These are phyloP conservation scores for Hypoxylon sp. DNA, from an alignment of 2,329 filamentous ascomycete genomes.

Conservation along the genomic window DNA sequence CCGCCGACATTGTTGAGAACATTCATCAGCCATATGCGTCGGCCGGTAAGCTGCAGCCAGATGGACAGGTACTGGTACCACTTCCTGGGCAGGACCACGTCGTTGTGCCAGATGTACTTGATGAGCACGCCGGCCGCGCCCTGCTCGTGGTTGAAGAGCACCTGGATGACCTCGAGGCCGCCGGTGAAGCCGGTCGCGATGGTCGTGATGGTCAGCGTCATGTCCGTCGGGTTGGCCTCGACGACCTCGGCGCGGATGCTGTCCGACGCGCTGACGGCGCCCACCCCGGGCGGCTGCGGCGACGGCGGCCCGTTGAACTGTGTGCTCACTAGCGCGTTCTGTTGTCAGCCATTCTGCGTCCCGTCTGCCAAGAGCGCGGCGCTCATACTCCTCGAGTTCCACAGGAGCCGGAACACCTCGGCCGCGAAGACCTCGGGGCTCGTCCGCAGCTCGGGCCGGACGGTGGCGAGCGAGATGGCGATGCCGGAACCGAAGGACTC, in stretches of 20 bases:
- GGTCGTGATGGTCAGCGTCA: conserved; percentile 33
- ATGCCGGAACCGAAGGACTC: conserved; percentile 31
- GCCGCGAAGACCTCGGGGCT: conserved; percentile 23
- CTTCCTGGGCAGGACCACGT: conserved; percentile 7
- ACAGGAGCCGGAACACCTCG: conserved; percentile 32
- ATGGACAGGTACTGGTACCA: conserved; percentile 13
- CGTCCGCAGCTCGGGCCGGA: conserved; percentile 12
- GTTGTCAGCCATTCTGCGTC: too few species aligned
- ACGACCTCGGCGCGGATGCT: conserved; percentile 28
- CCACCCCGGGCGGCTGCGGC: conserved; percentile 22
- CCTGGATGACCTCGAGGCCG: conserved; percentile 10
- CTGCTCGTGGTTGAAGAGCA: background rate
- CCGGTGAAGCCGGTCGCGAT: conserved; percentile 8
- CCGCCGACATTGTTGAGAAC: background rate
- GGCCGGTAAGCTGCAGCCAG: conserved; percentile 8
- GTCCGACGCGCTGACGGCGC: conserved; percentile 23
- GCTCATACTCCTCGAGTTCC: conserved; percentile 32
- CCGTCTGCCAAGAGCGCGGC: background rate
- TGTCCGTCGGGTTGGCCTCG: conserved; percentile 27
- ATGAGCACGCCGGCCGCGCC: background rate
- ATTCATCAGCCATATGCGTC: conserved; percentile 26
- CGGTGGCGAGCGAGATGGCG: conserved; percentile 12
- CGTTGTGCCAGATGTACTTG: conserved; percentile 22
- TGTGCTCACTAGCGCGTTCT: conserved; percentile 18
- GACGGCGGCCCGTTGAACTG: conserved; percentile 19